These are phyloP conservation scores for Thermochaetoides thermophila DNA, from an alignment of 495 filamentous ascomycete genomes.

Conservation along the genomic window DNA sequence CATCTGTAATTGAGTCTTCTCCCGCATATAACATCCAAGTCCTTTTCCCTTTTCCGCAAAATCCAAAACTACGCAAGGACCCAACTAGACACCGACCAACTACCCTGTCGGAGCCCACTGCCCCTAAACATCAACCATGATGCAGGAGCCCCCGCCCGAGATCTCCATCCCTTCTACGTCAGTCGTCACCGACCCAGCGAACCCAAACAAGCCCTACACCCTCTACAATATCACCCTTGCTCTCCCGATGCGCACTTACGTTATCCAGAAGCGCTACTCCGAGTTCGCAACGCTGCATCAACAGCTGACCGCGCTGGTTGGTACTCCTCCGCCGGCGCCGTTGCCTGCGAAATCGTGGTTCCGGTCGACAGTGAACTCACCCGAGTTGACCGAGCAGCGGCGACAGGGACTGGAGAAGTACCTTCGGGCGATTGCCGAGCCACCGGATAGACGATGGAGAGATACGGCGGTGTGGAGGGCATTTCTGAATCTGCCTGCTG, in stretches of 20 bases:
- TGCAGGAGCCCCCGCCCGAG: conserved; percentile 64
- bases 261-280: conserved; percentile 84
- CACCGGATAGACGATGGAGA: conserved; percentile 71
- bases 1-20: too few species aligned
- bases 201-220: conserved; percentile 61
- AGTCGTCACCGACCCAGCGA: conserved; percentile 32
- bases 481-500: conserved; percentile 65
- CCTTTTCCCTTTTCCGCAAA: too few species aligned
- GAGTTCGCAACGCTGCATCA: conserved; percentile 72
- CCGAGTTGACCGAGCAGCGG: conserved; percentile 66
- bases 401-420: conserved; percentile 65
- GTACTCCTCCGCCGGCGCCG: conserved; percentile 41
- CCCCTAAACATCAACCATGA: conserved; percentile 24
- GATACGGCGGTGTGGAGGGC: conserved; percentile 67
- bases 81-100: too few species aligned
- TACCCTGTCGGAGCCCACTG: too few species aligned
- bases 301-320: conserved; percentile 48
- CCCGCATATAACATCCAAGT: too few species aligned
- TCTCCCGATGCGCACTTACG: conserved; percentile 75
- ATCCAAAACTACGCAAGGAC: too few species aligned
- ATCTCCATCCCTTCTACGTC: conserved; percentile 70
- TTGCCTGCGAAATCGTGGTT: conserved; percentile 81
- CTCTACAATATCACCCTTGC: conserved; percentile 84
- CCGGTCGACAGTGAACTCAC: conserved; percentile 57
- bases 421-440: conserved; percentile 62